Percentiles rank a stretch among this genome's conserved stretches.
These are phyloP conservation scores for Eudorina sp. DNA, from an alignment of 139 green algal species.

Conservation along the genomic window DNA sequence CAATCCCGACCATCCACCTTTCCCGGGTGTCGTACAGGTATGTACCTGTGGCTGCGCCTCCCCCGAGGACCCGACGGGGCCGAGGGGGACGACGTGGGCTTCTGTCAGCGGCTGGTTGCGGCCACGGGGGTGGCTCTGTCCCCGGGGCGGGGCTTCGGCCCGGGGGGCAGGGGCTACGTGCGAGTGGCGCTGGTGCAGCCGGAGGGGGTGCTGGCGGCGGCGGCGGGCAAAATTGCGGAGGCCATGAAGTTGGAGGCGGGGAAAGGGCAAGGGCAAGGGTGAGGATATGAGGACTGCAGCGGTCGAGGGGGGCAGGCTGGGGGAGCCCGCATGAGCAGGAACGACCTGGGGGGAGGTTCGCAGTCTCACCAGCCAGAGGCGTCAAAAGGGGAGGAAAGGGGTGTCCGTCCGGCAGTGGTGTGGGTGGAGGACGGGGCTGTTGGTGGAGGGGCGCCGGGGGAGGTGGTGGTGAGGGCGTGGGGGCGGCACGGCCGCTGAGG, in stretches of 20 bases:
- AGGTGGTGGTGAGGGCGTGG: too few species aligned
- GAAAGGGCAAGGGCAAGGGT: neutral
- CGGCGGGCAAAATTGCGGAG: conserved; percentile 30
- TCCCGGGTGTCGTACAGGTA: conserved; percentile 49
- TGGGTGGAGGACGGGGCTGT: too few species aligned
- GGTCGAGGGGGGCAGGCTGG: too few species aligned
- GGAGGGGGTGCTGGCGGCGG: conserved; percentile 45
- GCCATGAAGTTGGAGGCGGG: conserved; percentile 12
- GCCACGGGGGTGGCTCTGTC: conserved; percentile 57
- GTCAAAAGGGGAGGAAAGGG: too few species aligned
- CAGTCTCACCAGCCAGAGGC: too few species aligned
- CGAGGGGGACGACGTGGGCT: conserved; percentile 52
- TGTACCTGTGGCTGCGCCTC: conserved; percentile 68
- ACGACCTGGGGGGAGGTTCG: too few species aligned
- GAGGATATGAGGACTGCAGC: neutral
- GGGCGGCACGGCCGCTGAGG: too few species aligned
- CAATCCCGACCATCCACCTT: too few species aligned
- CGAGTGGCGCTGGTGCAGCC: conserved; percentile 65
- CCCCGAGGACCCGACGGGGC: neutral
- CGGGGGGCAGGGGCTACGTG: conserved; percentile 57
- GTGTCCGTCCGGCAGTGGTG: too few species aligned
- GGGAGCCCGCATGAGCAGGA: neutral
- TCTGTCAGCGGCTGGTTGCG: conserved; percentile 58
- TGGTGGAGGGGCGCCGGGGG: too few species aligned
- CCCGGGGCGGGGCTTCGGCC: conserved; percentile 65